Evolutionary conservation across 2,329 filamentous ascomycete species (phyloP).

Genomic region (Corynespora cassiicola): DNA sequence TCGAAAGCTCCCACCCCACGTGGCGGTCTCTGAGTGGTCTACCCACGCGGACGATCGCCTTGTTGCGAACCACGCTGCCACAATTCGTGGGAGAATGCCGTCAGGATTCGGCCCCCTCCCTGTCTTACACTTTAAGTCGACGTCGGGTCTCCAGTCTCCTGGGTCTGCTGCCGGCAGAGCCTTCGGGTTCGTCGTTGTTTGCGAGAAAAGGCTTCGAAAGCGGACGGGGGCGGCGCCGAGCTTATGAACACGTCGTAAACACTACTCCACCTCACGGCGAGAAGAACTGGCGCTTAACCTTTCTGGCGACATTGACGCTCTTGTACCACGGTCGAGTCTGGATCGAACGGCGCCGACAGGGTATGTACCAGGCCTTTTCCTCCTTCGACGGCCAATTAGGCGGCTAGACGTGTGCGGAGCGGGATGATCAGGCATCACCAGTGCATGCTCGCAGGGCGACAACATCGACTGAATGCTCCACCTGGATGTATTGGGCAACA

Average conservation of each 20-base stretch:
- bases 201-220: constrained; percentile 20
- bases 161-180: constrained; percentile 1
- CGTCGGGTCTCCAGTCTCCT: constrained; percentile 8
- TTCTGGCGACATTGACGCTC: constrained; percentile 27
- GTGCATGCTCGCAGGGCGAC: constrained; percentile 27
- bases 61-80: constrained; percentile 22
- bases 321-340: constrained; percentile 36
- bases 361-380: constrained; percentile 18
- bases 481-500: constrained; percentile 38
- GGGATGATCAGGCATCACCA: constrained; percentile 21
- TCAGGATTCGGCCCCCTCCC: constrained; percentile 20
- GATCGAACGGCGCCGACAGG: constrained; percentile 27
- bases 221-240: constrained; percentile 25
- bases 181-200: constrained; percentile 1
- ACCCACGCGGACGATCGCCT: constrained; percentile 42
- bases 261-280: constrained; percentile 26
- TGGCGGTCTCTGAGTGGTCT: constrained; percentile 52
- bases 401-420: constrained; percentile 25
- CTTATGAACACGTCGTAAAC: constrained; percentile 30
- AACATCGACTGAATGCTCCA: constrained; percentile 19
- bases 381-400: constrained; percentile 32
- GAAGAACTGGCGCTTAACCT: constrained; percentile 41
- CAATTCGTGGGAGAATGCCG: constrained; percentile 21
- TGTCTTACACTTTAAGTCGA: constrained; percentile 11
- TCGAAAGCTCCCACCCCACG: constrained; percentile 38